These are phyloP conservation scores for Leishmania guyanensis DNA, from an alignment of 208 protist genomes.

Conservation along the genomic window DNA sequence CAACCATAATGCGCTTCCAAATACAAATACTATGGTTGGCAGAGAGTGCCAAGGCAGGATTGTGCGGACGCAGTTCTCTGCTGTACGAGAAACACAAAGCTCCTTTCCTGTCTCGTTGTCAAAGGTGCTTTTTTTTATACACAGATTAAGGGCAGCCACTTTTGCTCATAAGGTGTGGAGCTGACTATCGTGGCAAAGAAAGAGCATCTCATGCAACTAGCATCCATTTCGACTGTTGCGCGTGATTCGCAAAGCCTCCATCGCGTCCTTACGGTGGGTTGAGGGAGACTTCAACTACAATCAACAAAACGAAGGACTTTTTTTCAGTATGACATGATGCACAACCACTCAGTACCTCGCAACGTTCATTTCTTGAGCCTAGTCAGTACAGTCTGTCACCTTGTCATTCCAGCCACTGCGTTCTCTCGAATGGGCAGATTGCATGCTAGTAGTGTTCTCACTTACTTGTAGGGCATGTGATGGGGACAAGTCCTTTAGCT, in stretches of 20 bases:
- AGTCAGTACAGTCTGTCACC: neutral
- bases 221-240: neutral
- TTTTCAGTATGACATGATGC: neutral
- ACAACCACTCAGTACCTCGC: neutral
- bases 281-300: neutral
- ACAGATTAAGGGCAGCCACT: neutral
- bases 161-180: neutral
- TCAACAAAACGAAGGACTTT: neutral
- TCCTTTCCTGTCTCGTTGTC: neutral
- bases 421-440: neutral
- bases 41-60: neutral
- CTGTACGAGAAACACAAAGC: neutral
- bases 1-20: neutral
- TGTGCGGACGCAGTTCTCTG: neutral
- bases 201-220: neutral
- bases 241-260: neutral
- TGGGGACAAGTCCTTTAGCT: neutral
- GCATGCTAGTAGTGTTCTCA: neutral
- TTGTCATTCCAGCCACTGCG: neutral
- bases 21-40: neutral
- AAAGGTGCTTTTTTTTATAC: neutral
- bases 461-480: neutral
- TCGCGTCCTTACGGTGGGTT: neutral
- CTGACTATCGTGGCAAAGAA: neutral
- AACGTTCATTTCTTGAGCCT: neutral